Conservation (phyloP, 768 basidiomycete species). For the Boletus tylopilopsis region DNA sequence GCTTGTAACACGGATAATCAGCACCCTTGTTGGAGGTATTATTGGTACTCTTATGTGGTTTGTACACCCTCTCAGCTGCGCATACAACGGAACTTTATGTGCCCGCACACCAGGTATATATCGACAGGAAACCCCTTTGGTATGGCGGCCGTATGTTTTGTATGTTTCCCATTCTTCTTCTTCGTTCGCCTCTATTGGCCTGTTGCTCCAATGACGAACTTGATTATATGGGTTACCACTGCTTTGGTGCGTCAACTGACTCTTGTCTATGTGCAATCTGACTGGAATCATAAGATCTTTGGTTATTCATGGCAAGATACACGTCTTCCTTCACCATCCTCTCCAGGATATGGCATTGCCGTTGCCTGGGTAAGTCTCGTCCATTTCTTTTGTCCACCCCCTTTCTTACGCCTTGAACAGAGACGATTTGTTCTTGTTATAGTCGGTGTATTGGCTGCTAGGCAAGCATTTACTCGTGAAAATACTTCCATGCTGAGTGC, state of each 20-base stretch:
- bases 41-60: constrained; percentile 67
- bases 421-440: constrained; percentile 66
- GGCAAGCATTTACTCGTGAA: constrained; percentile 40
- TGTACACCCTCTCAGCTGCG: constrained; percentile 12
- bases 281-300: constrained; percentile 44
- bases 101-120: constrained; percentile 54
- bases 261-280: background rate
- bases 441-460: constrained; percentile 71
- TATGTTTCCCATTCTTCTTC: constrained; percentile 71
- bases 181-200: constrained; percentile 74
- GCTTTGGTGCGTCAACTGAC: constrained; percentile 44
- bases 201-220: constrained; percentile 62
- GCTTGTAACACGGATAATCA: constrained; percentile 53
- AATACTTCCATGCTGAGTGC: constrained; percentile 1
- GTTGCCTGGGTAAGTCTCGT: constrained; percentile 60
- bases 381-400: background rate
- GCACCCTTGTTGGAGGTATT: constrained; percentile 63
- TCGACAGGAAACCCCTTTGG: constrained; percentile 70
- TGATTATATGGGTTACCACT: constrained; percentile 63
- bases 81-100: background rate
- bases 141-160: constrained; percentile 60
- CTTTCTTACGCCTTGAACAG: constrained; percentile 29
- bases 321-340: constrained; percentile 43
- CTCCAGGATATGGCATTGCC: constrained; percentile 54
- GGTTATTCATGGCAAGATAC: constrained; percentile 73